phyloP scores from a whole-genome alignment of 768 basidiomycete genomes.

The Auriculariales sp. region DNA sequence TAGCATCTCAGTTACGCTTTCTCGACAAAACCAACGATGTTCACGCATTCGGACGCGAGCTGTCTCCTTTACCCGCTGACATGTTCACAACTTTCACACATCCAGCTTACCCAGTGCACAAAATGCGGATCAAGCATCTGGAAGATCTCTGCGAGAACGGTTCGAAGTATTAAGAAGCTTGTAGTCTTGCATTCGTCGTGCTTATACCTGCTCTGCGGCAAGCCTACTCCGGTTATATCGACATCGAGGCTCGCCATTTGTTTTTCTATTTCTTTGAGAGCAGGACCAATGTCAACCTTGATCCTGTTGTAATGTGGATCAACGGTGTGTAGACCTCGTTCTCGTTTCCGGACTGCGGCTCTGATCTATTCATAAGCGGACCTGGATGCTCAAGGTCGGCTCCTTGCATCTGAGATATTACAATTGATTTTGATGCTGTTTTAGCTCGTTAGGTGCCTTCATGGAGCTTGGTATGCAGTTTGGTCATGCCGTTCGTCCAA shows the following conservation, averaged over 20 bases:
- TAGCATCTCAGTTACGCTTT: too few species aligned
- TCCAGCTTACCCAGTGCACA: conserved; percentile 13
- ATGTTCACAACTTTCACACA: conserved; percentile 8
- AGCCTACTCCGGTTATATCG: conserved; percentile 9
- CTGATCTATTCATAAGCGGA: too few species aligned
- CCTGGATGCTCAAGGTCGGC: too few species aligned
- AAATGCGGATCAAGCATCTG: conserved; percentile 24
- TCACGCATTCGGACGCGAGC: too few species aligned
- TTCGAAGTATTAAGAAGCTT: neutral
- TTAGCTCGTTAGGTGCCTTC: conserved; percentile 11
- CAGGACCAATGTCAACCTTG: conserved; percentile 12
- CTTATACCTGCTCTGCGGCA: neutral
- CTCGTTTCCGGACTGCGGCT: too few species aligned
- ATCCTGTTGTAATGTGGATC: conserved; percentile 15
- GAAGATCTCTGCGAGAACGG: conserved; percentile 24
- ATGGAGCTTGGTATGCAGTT: conserved; percentile 13
- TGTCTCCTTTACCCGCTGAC: conserved; percentile 6
- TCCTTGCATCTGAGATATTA: too few species aligned
- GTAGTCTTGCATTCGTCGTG: neutral
- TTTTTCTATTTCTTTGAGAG: conserved; percentile 16
- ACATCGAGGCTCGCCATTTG: conserved; percentile 5
- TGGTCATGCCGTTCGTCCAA: conserved; percentile 17
- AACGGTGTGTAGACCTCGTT: conserved; percentile 12
- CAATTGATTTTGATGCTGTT: too few species aligned
- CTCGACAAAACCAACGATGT: too few species aligned